Percentiles rank a stretch among this genome's conserved stretches.
phyloP scores from a whole-genome alignment of 768 basidiomycete genomes.

The Suillus weaverae region DNA sequence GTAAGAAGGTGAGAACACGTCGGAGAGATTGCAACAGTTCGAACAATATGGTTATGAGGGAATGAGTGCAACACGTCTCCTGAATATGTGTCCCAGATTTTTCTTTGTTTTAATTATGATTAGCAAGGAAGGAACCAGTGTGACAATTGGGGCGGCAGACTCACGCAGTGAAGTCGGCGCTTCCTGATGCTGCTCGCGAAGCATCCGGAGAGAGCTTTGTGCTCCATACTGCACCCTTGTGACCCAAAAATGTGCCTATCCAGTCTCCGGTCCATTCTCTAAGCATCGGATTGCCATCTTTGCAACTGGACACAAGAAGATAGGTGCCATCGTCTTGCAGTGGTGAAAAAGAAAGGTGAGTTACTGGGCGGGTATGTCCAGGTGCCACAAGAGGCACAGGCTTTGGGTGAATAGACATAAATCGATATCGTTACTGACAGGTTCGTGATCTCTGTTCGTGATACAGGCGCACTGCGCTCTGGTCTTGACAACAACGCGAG shows the following conservation, averaged over 20 bases:
- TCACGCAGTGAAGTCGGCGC: conserved; percentile 97
- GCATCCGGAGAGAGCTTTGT: conserved; percentile 88
- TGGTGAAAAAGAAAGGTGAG: conserved; percentile 90
- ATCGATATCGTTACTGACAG: conserved; percentile 38
- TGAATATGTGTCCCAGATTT: conserved; percentile 94
- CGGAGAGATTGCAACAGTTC: conserved; percentile 87
- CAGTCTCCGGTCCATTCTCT: conserved; percentile 98
- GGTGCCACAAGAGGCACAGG: conserved; percentile 80
- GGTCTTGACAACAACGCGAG: conserved; percentile 11
- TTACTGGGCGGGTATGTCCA: conserved; percentile 85
- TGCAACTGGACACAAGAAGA: conserved; percentile 93
- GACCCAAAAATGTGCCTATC: conserved; percentile 91
- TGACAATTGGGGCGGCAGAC: conserved; percentile 29
- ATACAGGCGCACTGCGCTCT: conserved; percentile 53
- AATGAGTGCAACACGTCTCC: conserved; percentile 93
- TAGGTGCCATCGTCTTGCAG: conserved; percentile 84
- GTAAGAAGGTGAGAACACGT: conserved; percentile 70
- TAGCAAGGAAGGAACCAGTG: conserved; percentile 7
- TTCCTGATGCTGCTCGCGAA: conserved; percentile 85
- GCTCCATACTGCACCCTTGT: conserved; percentile 97
- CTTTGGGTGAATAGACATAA: conserved; percentile 66
- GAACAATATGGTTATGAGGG: conserved; percentile 97
- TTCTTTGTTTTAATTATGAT: conserved; percentile 47
- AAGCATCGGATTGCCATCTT: conserved; percentile 98
- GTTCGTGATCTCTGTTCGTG: conserved; percentile 15